These are phyloP conservation scores for Colletotrichum lini DNA, from an alignment of 2,329 filamentous ascomycete species.

Conservation along the genomic window DNA sequence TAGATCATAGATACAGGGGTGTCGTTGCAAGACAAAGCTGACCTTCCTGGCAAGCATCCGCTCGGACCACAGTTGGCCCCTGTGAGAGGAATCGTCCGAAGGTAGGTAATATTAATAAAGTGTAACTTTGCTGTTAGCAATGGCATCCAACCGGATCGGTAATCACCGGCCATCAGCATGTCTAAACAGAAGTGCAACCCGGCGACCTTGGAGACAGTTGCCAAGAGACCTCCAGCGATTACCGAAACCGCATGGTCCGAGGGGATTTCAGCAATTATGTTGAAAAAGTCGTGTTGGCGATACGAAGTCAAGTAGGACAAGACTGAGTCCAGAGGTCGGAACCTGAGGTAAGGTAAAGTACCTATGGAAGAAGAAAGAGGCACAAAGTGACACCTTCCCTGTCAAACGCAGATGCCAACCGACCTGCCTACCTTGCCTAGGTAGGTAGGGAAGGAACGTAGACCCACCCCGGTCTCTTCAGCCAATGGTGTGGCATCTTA, in stretches of 20 bases:
- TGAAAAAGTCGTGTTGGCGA: neutral
- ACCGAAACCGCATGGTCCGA: neutral
- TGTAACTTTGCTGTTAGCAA: neutral
- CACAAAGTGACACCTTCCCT: neutral
- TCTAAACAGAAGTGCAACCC: neutral
- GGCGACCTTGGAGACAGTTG: neutral
- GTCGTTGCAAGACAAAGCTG: too few species aligned
- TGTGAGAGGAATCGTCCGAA: too few species aligned
- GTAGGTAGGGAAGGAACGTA: too few species aligned
- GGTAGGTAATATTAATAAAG: too few species aligned
- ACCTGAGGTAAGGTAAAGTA: neutral
- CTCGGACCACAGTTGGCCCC: neutral
- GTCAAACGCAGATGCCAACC: too few species aligned
- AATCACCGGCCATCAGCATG: neutral
- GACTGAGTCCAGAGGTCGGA: too few species aligned
- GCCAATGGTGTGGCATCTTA: conserved; percentile 22
- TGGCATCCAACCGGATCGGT: neutral
- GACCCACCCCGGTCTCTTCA: conserved; percentile 1
- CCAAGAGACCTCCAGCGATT: neutral
- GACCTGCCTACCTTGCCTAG: too few species aligned
- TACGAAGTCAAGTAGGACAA: neutral
- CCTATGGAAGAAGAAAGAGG: neutral
- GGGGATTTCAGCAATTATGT: neutral
- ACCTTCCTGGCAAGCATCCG: neutral
- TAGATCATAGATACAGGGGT: too few species aligned